Evolutionary conservation across 345 rosid species (phyloP).

Genomic region (Rhizophora apiculata): DNA sequence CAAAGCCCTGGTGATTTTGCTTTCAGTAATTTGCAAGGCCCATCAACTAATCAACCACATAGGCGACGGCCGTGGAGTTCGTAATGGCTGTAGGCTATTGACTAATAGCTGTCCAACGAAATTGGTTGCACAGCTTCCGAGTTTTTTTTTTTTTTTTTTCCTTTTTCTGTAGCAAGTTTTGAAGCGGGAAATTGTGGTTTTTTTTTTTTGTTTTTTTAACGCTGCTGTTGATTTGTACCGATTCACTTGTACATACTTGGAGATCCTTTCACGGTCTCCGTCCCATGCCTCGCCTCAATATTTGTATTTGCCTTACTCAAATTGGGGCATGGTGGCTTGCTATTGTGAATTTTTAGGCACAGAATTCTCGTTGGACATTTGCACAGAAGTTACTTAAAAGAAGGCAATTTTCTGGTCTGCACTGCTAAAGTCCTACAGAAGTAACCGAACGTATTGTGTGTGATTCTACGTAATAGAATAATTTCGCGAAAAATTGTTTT

Average conservation of each 20-base stretch:
- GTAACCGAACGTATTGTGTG: too few species aligned
- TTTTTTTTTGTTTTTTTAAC: background rate
- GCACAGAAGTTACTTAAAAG: background rate
- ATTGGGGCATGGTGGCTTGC: constrained; percentile 14
- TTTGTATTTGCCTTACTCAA: constrained; percentile 11
- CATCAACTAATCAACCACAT: constrained; percentile 13
- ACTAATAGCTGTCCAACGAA: background rate
- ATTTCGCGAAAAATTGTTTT: constrained; percentile 6
- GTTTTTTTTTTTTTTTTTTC: background rate
- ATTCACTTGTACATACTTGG: constrained; percentile 18
- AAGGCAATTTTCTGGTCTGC: too few species aligned
- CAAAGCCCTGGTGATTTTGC: constrained; percentile 18
- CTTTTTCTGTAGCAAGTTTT: constrained; percentile 12
- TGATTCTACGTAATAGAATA: too few species aligned
- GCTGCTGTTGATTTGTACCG: constrained; percentile 13
- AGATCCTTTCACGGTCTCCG: constrained; percentile 22
- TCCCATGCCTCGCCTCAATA: constrained; percentile 21
- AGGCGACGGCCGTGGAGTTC: constrained; percentile 22
- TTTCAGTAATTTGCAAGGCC: constrained; percentile 16
- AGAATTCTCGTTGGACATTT: constrained; percentile 1
- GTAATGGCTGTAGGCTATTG: constrained; percentile 3
- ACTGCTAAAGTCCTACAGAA: too few species aligned
- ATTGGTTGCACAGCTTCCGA: constrained; percentile 21
- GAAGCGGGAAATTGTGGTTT: constrained; percentile 17
- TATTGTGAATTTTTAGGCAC: background rate